phyloP scores from a whole-genome alignment of 352 stramenopile species.

The Globisporangium heterothallicum region DNA sequence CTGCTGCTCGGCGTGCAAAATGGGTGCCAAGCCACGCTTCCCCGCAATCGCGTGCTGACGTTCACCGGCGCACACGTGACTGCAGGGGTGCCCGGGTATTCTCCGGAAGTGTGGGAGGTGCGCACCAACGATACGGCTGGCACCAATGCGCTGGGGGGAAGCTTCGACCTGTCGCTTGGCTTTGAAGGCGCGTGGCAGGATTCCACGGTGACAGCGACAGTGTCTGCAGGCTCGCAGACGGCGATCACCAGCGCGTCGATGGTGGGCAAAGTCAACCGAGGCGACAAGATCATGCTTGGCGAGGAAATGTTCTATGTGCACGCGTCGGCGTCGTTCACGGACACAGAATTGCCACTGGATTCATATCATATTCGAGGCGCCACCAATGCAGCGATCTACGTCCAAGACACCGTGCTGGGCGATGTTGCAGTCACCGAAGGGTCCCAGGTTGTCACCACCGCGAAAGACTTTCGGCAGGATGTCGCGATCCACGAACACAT shows the following conservation, averaged over 20 bases:
- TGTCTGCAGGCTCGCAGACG: constrained; percentile 46
- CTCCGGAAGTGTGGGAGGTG: constrained; percentile 66
- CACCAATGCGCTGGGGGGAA: constrained; percentile 36
- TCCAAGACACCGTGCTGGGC: constrained; percentile 63
- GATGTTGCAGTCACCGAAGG: constrained; percentile 42
- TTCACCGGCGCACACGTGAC: constrained; percentile 39
- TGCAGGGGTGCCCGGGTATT: constrained; percentile 35
- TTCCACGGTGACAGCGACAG: constrained; percentile 25
- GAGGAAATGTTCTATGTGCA: constrained; percentile 63
- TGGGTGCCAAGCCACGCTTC: constrained; percentile 30
- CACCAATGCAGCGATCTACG: constrained; percentile 20
- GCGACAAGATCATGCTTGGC: constrained; percentile 48
- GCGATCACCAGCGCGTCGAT: constrained; percentile 38
- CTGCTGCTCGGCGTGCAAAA: constrained; percentile 36
- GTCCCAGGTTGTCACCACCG: constrained; percentile 31
- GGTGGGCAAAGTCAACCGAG: constrained; percentile 64
- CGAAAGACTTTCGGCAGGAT: constrained; percentile 29
- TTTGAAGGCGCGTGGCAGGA: constrained; percentile 56
- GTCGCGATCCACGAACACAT: constrained; percentile 43
- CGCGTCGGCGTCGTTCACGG: constrained; percentile 58
- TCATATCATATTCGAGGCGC: constrained; percentile 61
- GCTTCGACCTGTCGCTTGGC: constrained; percentile 67
- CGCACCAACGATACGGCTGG: constrained; percentile 29
- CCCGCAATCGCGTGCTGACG: constrained; percentile 45
- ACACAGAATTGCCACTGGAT: constrained; percentile 55